Evolutionary conservation across 805 yeast genomes (phyloP), one percentile per base, ranked within the genome.

Genomic region (Wickerhamomyces strasburgensis): DNA sequence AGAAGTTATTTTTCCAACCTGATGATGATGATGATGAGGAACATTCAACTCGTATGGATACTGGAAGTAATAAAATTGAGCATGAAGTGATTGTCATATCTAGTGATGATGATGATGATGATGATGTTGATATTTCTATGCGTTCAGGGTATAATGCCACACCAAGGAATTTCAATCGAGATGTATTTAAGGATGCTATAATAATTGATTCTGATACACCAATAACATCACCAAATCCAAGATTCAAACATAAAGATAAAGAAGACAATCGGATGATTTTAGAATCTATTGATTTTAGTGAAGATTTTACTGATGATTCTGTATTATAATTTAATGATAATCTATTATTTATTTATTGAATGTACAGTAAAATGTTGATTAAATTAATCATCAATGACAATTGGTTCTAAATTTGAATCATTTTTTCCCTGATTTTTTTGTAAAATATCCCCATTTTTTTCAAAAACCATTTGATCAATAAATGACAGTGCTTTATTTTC

Each of bases 391-490:
- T 21, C 25, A 21, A 21, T 21, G 10, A 21, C 25, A 8, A 21
- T 21, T 11, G 7, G 29, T 14, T 38, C 23, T 3, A 8, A 15
- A 18, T 17, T 24, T 5, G n/a, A n/a, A n/a, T 14, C 30, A 24
- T 6, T 7, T 69, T 17, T 39, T 46, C 23, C 73, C 72, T 49
- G 72, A 68, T 37, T 17, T 55, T 13, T 41, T 45, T 10, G 64
- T 66, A 35, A 68, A 71, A 4, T 60, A 62, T 14, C 48, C 72
- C 35, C 70, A 67, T 37, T 30, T 5, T 47, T 46, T 33, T 48
- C 65, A 45, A 74, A 72, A 27, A 75, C 49, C 40, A 73, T 47
- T 39, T 61, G 62, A 41, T 73, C 82, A 28, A 54, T 39, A 13
- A 40, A 45, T 5, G 52, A 42, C 11, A 39, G 48, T 5, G 54